These are phyloP conservation scores for Solanum chiquidenum DNA, from an alignment of 257 asterid species.

Conservation along the genomic window DNA sequence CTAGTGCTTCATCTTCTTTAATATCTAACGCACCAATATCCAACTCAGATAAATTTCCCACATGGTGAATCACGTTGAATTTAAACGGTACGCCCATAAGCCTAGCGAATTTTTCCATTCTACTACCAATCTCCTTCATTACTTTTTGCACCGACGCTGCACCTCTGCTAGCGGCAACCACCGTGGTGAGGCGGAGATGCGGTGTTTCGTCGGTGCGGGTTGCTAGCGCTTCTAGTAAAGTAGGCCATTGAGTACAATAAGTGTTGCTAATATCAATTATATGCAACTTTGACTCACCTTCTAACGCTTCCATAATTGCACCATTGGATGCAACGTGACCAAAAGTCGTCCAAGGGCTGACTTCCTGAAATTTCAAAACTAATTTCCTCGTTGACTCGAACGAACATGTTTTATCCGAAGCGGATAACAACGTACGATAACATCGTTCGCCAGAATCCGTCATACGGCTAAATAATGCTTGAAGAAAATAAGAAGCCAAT, in stretches of 20 bases:
- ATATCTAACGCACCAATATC: constrained; percentile 39
- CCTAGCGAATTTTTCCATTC: constrained; percentile 93
- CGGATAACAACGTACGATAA: constrained; percentile 31
- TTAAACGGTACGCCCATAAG: constrained; percentile 94
- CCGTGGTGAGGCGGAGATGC: constrained; percentile 63
- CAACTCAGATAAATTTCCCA: constrained; percentile 66
- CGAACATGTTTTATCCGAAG: constrained; percentile 53
- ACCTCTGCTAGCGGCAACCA: constrained; percentile 29
- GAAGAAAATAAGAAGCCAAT: constrained; percentile 75
- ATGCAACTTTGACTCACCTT: constrained; percentile 65
- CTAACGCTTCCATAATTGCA: constrained; percentile 88
- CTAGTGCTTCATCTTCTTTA: constrained; percentile 68
- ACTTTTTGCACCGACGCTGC: constrained; percentile 44
- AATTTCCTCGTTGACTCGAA: constrained; percentile 68
- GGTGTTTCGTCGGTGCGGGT: constrained; percentile 90
- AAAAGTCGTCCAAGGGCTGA: constrained; percentile 84
- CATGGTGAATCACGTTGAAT: constrained; percentile 55
- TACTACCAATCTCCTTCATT: constrained; percentile 70
- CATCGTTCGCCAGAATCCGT: constrained; percentile 72
- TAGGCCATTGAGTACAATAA: constrained; percentile 97
- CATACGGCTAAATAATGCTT: constrained; percentile 71
- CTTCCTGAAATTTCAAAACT: constrained; percentile 81
- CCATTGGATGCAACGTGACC: constrained; percentile 94
- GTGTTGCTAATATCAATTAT: constrained; percentile 81
- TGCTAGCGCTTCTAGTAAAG: constrained; percentile 88